Conservation (phyloP, 352 stramenopile species). For the Blastocystis sp. region DNA sequence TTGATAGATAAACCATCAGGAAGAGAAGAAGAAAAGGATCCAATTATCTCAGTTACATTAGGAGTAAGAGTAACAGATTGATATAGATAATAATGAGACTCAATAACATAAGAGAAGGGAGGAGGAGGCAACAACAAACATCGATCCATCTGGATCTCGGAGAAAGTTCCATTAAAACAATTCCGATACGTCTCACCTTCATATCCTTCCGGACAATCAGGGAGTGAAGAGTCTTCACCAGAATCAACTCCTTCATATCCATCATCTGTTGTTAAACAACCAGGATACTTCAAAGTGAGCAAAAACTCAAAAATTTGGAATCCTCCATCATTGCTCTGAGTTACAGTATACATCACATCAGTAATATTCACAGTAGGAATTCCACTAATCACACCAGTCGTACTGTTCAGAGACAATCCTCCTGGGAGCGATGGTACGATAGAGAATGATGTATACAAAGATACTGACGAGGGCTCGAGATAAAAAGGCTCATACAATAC, state of each 20-base stretch:
- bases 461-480: background rate
- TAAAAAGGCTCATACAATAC: background rate
- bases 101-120: background rate
- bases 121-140: background rate
- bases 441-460: background rate
- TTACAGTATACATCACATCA: background rate
- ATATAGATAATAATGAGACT: background rate
- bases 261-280: background rate
- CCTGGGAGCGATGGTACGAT: background rate
- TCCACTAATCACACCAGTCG: background rate
- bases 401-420: background rate
- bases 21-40: conserved; percentile 9
- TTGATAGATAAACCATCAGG: conserved; percentile 22
- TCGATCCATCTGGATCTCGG: background rate
- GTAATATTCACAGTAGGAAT: background rate
- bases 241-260: conserved; percentile 7
- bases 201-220: background rate
- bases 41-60: background rate
- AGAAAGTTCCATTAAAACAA: background rate
- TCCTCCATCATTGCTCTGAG: background rate
- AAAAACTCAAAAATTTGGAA: background rate
- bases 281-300: background rate
- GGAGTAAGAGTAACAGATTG: background rate
- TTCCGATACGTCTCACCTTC: background rate
- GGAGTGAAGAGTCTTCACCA: background rate